Percentiles rank a stretch among this genome's conserved stretches.
Evolutionary conservation across 2,329 filamentous ascomycete species (phyloP).

Genomic region (Talaromyces marneffei): DNA sequence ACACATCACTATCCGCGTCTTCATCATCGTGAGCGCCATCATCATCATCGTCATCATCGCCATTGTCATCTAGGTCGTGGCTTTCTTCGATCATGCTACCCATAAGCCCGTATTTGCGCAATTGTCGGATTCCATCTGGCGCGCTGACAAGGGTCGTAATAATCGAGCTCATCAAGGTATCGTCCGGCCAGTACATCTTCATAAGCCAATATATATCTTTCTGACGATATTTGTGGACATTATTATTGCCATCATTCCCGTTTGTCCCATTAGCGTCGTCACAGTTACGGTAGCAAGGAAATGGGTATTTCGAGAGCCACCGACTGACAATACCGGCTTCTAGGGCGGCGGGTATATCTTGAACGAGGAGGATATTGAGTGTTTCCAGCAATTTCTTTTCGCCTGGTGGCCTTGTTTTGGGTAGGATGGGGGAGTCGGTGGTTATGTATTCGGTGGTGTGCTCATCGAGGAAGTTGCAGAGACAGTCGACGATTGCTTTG

Average conservation of each 20-base stretch:
- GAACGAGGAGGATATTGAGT: slow-evolving; percentile 58
- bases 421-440: slow-evolving; percentile 34
- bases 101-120: slow-evolving; percentile 40
- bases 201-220: slow-evolving; percentile 38
- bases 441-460: slow-evolving; percentile 30
- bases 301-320: slow-evolving; percentile 69
- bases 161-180: slow-evolving; percentile 41
- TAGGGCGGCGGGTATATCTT: slow-evolving; percentile 53
- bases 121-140: slow-evolving; percentile 35
- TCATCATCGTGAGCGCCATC: slow-evolving; percentile 49
- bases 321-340: slow-evolving; percentile 62
- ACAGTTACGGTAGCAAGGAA: slow-evolving; percentile 51
- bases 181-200: slow-evolving; percentile 39
- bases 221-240: slow-evolving; percentile 23
- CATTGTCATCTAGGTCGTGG: slow-evolving; percentile 31
- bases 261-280: slow-evolving; percentile 26
- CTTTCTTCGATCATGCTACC: slow-evolving; percentile 42
- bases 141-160: slow-evolving; percentile 34
- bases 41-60: slow-evolving; percentile 17
- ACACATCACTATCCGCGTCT: slow-evolving; percentile 44
- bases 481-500: slow-evolving; percentile 36
- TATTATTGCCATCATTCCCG: background rate
- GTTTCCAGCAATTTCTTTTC: slow-evolving; percentile 44
- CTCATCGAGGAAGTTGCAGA: slow-evolving; percentile 37
- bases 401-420: slow-evolving; percentile 36